phyloP scores from a whole-genome alignment of 495 filamentous ascomycete species.

The Aspergillus haitiensis region DNA sequence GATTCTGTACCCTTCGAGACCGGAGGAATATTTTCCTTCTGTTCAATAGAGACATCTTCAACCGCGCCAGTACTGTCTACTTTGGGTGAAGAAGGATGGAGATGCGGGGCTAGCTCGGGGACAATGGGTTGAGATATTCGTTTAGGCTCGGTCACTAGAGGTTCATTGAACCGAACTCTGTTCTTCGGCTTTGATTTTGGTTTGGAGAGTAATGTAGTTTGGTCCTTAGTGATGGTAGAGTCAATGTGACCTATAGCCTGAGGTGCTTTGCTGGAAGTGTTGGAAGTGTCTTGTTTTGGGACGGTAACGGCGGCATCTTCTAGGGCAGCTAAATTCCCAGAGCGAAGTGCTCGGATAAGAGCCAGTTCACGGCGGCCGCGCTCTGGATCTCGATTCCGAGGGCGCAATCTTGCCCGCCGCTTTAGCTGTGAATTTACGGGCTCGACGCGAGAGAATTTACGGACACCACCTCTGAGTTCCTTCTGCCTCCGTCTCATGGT shows the following conservation, averaged over 20 bases:
- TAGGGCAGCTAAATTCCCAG: constrained; percentile 1
- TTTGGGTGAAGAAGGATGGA: constrained; percentile 6
- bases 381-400: constrained; percentile 3
- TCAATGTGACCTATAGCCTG: not conserved
- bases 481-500: not conserved
- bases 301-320: not conserved
- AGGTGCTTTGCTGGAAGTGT: not conserved
- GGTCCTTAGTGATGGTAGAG: not conserved
- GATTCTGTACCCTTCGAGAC: not conserved
- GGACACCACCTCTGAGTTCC: constrained; percentile 2
- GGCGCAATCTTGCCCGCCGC: constrained; percentile 1
- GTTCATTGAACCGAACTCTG: constrained; percentile 15
- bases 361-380: constrained; percentile 5
- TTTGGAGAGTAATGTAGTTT: not conserved
- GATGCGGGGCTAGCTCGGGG: constrained; percentile 12
- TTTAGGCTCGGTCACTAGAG: constrained; percentile 9
- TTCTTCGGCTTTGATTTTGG: not conserved
- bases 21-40: constrained; percentile 21
- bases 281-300: not conserved
- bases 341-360: constrained; percentile 1
- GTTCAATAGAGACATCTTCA: constrained; percentile 3
- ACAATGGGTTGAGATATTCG: not conserved
- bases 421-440: constrained; percentile 13
- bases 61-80: not conserved
- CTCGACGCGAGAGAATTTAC: constrained; percentile 8